Percentiles rank a stretch among this genome's conserved stretches.
phyloP scores from a whole-genome alignment of 768 basidiomycete genomes.

The Rhodotorula taiwanensis region DNA sequence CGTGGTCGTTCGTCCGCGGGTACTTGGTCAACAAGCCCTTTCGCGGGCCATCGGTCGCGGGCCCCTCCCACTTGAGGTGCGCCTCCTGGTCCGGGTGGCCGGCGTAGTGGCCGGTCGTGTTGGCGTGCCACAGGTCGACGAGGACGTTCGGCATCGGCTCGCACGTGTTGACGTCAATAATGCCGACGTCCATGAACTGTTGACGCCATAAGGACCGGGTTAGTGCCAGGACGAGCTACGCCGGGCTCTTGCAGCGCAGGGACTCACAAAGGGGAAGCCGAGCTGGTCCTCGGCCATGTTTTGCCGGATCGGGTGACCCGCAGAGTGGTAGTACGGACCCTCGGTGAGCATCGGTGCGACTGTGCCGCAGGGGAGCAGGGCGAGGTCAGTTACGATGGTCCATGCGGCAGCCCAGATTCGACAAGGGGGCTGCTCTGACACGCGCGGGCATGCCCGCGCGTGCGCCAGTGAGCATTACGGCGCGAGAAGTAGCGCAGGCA shows the following conservation, averaged over 20 bases:
- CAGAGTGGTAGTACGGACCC: constrained; percentile 41
- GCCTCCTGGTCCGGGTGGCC: constrained; percentile 43
- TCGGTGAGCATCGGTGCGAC: constrained; percentile 31
- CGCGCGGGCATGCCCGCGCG: too few relatives aligned
- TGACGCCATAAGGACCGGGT: too few relatives aligned
- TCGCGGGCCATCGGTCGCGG: constrained; percentile 38
- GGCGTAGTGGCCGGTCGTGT: constrained; percentile 42
- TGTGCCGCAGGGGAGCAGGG: not conserved
- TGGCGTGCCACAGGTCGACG: constrained; percentile 43
- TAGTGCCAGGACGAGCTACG: not conserved
- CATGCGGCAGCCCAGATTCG: not conserved
- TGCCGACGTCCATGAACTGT: constrained; percentile 43
- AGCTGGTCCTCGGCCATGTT: constrained; percentile 45
- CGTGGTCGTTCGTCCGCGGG: constrained; percentile 42
- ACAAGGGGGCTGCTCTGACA: too few relatives aligned
- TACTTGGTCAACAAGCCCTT: constrained; percentile 42
- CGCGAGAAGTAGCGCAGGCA: too few relatives aligned
- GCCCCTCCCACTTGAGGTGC: constrained; percentile 40
- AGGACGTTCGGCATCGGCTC: constrained; percentile 41
- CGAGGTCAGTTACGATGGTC: not conserved
- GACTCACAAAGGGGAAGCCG: constrained; percentile 41
- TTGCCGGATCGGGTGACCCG: constrained; percentile 43
- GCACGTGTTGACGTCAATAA: constrained; percentile 45
- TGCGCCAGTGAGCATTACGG: not conserved
- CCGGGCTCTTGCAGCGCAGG: not conserved